These are phyloP conservation scores for Penicillium paxilli DNA, from an alignment of 495 filamentous ascomycete species.

Conservation along the genomic window DNA sequence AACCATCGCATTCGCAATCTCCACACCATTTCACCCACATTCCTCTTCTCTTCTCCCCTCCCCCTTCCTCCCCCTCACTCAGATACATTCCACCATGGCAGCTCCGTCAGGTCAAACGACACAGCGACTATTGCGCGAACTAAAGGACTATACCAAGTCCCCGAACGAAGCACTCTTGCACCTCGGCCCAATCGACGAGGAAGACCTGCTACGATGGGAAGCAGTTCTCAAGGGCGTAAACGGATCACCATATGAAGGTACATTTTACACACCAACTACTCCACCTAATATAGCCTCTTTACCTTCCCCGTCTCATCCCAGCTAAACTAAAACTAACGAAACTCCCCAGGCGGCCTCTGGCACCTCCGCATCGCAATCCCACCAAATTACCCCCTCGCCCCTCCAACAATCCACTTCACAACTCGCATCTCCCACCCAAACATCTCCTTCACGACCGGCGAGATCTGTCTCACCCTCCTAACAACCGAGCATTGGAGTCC, in stretches of 20 bases:
- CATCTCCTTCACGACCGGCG: slow-evolving; percentile 74
- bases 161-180: slow-evolving; percentile 57
- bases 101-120: slow-evolving; percentile 38
- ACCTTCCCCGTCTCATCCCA: neutral
- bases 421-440: slow-evolving; percentile 88
- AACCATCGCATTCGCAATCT: neutral
- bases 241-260: slow-evolving; percentile 73
- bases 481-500: slow-evolving; percentile 78
- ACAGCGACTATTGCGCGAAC: slow-evolving; percentile 66
- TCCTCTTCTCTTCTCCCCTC: slow-evolving; percentile 4
- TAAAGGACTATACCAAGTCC: slow-evolving; percentile 56
- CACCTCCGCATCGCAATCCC: slow-evolving; percentile 77
- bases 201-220: slow-evolving; percentile 73
- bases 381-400: slow-evolving; percentile 70
- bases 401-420: slow-evolving; percentile 74
- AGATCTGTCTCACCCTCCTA: slow-evolving; percentile 90
- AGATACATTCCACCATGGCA: slow-evolving; percentile 25
- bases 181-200: slow-evolving; percentile 67
- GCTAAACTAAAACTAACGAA: slow-evolving; percentile 1
- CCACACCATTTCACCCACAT: slow-evolving; percentile 5
- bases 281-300: neutral
- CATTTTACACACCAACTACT: neutral
- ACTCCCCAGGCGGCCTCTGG: slow-evolving; percentile 74
- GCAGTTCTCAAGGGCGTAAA: slow-evolving; percentile 73
- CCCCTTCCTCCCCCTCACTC: neutral